Conservation (phyloP, 768 basidiomycete species). For the Suillus spraguei region DNA sequence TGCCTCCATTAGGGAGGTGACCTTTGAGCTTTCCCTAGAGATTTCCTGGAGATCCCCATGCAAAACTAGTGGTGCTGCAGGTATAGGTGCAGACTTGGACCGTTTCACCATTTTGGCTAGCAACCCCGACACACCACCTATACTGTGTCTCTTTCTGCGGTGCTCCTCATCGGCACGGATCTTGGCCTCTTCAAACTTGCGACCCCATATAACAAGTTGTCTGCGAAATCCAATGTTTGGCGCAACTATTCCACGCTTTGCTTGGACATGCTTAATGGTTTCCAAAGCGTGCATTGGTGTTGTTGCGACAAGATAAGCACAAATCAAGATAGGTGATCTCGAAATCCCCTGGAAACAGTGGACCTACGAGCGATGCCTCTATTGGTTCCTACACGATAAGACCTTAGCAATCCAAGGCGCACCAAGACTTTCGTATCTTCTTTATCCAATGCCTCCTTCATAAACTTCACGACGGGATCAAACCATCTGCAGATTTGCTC, state of each 20-base stretch:
- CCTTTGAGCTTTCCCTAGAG: not conserved
- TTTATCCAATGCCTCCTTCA: conserved; percentile 47
- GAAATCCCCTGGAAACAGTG: conserved; percentile 80
- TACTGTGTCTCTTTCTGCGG: conserved; percentile 15
- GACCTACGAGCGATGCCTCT: conserved; percentile 45
- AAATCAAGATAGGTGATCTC: conserved; percentile 73
- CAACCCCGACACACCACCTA: conserved; percentile 8
- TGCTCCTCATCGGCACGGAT: conserved; percentile 20
- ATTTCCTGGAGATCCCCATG: not conserved
- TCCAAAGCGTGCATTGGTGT: conserved; percentile 53
- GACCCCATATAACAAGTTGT: conserved; percentile 50
- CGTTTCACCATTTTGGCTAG: conserved; percentile 14
- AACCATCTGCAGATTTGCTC: conserved; percentile 50
- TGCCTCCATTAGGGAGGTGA: not conserved
- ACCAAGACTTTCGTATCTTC: conserved; percentile 52
- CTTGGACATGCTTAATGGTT: conserved; percentile 56
- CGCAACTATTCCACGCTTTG: conserved; percentile 58
- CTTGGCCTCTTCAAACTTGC: conserved; percentile 31
- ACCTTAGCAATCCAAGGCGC: conserved; percentile 23
- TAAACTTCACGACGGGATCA: conserved; percentile 53
- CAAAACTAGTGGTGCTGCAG: not conserved
- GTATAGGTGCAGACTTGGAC: not conserved
- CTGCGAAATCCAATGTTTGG: conserved; percentile 70
- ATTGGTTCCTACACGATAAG: conserved; percentile 6
- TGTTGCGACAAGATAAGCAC: conserved; percentile 65